phyloP scores from a whole-genome alignment of 805 yeast species.

The Metschnikowia similis region DNA sequence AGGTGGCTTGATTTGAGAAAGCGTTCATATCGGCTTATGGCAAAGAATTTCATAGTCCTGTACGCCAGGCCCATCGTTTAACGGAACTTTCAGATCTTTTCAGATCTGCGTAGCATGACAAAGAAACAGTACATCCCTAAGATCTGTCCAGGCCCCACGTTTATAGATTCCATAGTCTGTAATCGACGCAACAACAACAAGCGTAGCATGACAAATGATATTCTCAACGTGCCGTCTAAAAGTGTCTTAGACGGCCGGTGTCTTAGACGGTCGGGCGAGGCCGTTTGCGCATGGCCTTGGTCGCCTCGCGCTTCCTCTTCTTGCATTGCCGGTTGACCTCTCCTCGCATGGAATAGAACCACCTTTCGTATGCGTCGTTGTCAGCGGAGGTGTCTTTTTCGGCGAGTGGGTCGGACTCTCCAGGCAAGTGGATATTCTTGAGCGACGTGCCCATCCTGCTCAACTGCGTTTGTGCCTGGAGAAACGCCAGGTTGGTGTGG shows the following conservation, averaged over 20 bases:
- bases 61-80: no score
- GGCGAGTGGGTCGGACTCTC: constrained; percentile 21
- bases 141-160: no score
- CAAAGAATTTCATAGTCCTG: no score
- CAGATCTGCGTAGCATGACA: no score
- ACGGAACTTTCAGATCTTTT: no score
- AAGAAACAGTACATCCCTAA: no score
- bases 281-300: not conserved
- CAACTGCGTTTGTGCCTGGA: constrained; percentile 79
- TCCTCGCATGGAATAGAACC: constrained; percentile 83
- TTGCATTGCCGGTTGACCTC: constrained; percentile 73
- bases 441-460: constrained; percentile 45
- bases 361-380: constrained; percentile 55
- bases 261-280: not conserved
- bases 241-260: not conserved
- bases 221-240: no score
- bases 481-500: constrained; percentile 81
- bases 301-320: constrained; percentile 68
- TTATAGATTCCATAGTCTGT: no score
- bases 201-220: no score
- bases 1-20: no score
- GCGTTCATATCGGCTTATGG: no score
- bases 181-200: no score
- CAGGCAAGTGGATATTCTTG: constrained; percentile 33
- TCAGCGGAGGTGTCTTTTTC: constrained; percentile 18